Conservation (phyloP, 768 basidiomycete species). For the Rhizopogon roseolus region DNA sequence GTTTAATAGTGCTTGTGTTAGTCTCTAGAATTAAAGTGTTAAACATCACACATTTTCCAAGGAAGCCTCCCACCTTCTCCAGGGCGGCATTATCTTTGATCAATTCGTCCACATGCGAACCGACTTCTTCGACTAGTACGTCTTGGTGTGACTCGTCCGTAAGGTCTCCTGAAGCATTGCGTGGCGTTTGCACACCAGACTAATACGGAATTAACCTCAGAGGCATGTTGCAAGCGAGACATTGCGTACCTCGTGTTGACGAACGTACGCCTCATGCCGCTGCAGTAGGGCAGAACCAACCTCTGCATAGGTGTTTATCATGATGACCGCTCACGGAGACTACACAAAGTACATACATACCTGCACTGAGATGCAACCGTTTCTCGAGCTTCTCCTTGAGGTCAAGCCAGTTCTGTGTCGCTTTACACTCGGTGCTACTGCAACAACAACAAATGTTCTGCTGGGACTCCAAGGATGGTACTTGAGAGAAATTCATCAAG, state of each 20-base stretch:
- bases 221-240: constrained; percentile 5
- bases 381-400: constrained; percentile 71
- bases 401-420: constrained; percentile 55
- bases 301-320: constrained; percentile 45
- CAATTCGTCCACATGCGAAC: constrained; percentile 29
- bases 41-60: neutral
- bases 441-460: constrained; percentile 59
- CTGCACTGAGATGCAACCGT: constrained; percentile 78
- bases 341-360: constrained; percentile 40
- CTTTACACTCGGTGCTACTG: constrained; percentile 58
- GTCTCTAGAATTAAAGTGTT: constrained; percentile 41
- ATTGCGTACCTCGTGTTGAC: constrained; percentile 56
- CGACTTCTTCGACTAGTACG: constrained; percentile 15
- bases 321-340: neutral
- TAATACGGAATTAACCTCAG: constrained; percentile 13
- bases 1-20: constrained; percentile 75
- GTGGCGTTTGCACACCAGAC: constrained; percentile 10
- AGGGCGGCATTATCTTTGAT: constrained; percentile 56
- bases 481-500: constrained; percentile 64
- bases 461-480: constrained; percentile 68
- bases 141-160: constrained; percentile 4
- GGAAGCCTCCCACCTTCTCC: constrained; percentile 32
- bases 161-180: constrained; percentile 10
- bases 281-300: constrained; percentile 86
- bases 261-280: constrained; percentile 82